Evolutionary conservation across 352 stramenopile species (phyloP), one percentile per base, ranked within the genome.

Genomic region (Saprolegnia diclina): DNA sequence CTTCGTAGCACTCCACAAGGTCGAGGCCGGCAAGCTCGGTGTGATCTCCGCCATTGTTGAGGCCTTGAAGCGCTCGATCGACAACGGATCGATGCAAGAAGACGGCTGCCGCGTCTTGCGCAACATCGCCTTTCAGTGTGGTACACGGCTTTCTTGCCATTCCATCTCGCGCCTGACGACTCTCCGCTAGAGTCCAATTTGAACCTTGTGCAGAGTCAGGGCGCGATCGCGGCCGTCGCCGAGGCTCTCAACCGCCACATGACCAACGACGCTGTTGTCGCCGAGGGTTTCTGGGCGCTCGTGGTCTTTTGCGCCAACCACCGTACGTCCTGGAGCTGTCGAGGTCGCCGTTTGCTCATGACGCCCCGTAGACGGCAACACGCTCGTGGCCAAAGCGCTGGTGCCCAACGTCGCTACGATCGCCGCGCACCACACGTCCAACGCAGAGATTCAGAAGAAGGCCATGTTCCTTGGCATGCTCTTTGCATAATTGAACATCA

Each of bases 291-390:
- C 38, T 92, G 84, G 82, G 81, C 84, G 0, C 74, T 92, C 42
- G 73, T 92, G 11, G 84, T 92, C 54, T 92, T 88, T 63, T 92
- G 84, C 75, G 82, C 84, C 14, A 92, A 92, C 65, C 82, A 87
- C 63, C 81, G 82, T 87, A 67, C 29, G 73, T 19, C 16, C 2
- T 45, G 19, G 45, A 21, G 26, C 22, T n/a, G 7, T 32, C 5
- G 6, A 26, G 4, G 45, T 44, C 32, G 14, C 53, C 37, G 26
- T n/a, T 46, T 52, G 18, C 24, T 66, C 21, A 16, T 32, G 18
- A 24, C 22, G 13, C 54, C 16, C 5, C 59, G 38, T 69, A 91
- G 83, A 88, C 16, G 80, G 87, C 22, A 92, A 89, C 72, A 76
- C 77, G 32, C 73, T 66, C 4, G 70, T 77, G 14, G 77, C 81